Base-by-base conservation (phyloP, 768 basidiomycete species). In the Coprinellus micaceus region DNA sequence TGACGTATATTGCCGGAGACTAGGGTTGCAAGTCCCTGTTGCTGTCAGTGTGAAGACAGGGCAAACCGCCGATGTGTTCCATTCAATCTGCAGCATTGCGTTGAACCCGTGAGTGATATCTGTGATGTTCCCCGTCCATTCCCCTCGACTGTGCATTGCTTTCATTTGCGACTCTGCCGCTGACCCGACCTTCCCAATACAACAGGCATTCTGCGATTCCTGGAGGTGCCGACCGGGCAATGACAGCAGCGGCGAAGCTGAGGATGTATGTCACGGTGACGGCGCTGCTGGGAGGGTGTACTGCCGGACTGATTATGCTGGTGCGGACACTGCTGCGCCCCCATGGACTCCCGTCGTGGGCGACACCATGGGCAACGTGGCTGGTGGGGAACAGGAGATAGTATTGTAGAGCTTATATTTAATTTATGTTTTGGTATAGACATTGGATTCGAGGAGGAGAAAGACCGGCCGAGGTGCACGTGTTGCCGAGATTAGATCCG, bases 1-100 rank as follows among this genome's bases (percentile, higher is more conserved):
- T 36, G 96, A 98, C 66, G 93, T 95, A 12, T 99, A 99, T 67
- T 96, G 94, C 68, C 79, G 94, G 67, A 79, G 93, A 58, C 72
- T 98, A 50, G 84, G 86, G 9, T 77, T 99, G n/a, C 91, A 89
- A 60, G 93, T 96, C 4, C 96, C 96, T 25, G 93, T 98, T 44
- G 86, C 96, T 2, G 93, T 98, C 26, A 95, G 92, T 69, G 87
- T 95, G 43, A 89, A 88, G 71, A 85, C 86, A 3, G 89, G 85
- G 45, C 89, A 93, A 68, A 86, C 80, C 11, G 91, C 91, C 25
- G 91, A 92, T 66, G 86, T 95, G 19, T 95, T 91, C 77, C 86
- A 93, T 64, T 86, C 82, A 26, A 89, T 94, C 62, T 91, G 89
- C 66, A 74, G 82, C 56, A 85, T 92, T 65, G 93, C 91, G 6